Evolutionary conservation across 345 rosid species (phyloP), one percentile per base, ranked within the genome.

Genomic region (Arabis alpina): DNA sequence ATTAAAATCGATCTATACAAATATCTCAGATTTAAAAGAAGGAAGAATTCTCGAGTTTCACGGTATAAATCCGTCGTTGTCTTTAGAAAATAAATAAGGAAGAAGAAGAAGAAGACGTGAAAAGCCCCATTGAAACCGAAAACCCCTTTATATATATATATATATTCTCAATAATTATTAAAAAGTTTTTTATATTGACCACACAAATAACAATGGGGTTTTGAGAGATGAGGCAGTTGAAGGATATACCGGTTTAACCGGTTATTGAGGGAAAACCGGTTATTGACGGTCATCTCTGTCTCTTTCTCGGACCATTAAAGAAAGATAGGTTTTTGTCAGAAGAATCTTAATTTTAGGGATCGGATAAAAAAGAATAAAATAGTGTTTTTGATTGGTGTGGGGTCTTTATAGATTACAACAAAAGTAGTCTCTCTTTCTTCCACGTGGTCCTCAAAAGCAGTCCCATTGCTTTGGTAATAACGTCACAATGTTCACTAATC

Each of bases 321-420:
- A 65, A 36, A 30, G 77, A 56, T 66, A 49, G 14, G 66, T 47
- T 57, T 36, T 65, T 58, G 72, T 73, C 72, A 73, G 72, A 73
- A 41, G 77, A 73, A 74, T 74, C 72, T 74, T 66, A 10, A 32
- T 59, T 40, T 73, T 74, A 59, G 77, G 77, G 67, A 66, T 66
- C 56, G 49, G 72, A 74, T 51, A 57, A 59, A 73, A 58, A 74
- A 15, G n/a, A 66, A 57, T 30, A 66, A 11, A 13, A 30, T 50
- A 49, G 10, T 73, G 42, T 41, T 50, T 56, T 37, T 73, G 48
- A 73, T 57, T 64, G 45, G 53, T 48, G 63, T 63, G 70, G 64
- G 63, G 56, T 62, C 68, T 13, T 23, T 37, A 37, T 15, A 37
- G 11, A 37, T 9, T 37, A 58, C 57, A 28, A 71, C 68, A 42